Base-by-base conservation (phyloP, 768 basidiomycete genomes). In the Tephrocybe sp. region DNA sequence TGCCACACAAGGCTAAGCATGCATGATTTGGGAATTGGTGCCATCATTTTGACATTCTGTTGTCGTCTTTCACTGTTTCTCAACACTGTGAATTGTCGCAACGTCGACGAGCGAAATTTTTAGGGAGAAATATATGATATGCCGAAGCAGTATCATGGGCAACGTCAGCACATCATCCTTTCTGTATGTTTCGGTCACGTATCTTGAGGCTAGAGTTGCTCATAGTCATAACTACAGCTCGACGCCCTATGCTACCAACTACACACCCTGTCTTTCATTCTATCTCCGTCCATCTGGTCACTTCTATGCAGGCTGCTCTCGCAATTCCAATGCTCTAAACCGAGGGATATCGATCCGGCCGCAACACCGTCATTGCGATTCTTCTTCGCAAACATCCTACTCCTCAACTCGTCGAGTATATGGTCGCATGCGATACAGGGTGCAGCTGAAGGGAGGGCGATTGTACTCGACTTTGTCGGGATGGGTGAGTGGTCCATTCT, bases 391-490 rank as follows among this genome's bases (percentile, higher is more conserved):
- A 68, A 86, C 58, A 72, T 88, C 56, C 56, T 84, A 47, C 59
- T 79, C 53, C 74, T 83, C 67, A 89, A 89, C 54, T 54, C 71
- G 30, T 75, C 81, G 26, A 79, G 75, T 56, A 53, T 91, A 32
- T 88, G 84, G 80, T 70, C 69, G 30, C 90, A 92, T 58, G 72
- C 77, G 48, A 73, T 71, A 25, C 65, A 74, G 33, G 78, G 79
- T 4, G 68, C 79, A 46, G 65, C 74, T 24, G 78, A 84, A 50
- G 81, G 83, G n/a, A 75, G 84, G 58, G 72, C 79, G 9, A 68
- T 90, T 60, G 66, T 92, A 28, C 80, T 92, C 53, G 89, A 91
- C 64, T 91, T 91, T 61, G 78, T 91, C 51, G 89, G 90, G 48
- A 75, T 83, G 74, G 81, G 90, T 90, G 58, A 44, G 84, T 75